Evolutionary conservation across 2,329 filamentous ascomycete species (phyloP).

Genomic region (Nothophaeocryptopus gaeumannii): DNA sequence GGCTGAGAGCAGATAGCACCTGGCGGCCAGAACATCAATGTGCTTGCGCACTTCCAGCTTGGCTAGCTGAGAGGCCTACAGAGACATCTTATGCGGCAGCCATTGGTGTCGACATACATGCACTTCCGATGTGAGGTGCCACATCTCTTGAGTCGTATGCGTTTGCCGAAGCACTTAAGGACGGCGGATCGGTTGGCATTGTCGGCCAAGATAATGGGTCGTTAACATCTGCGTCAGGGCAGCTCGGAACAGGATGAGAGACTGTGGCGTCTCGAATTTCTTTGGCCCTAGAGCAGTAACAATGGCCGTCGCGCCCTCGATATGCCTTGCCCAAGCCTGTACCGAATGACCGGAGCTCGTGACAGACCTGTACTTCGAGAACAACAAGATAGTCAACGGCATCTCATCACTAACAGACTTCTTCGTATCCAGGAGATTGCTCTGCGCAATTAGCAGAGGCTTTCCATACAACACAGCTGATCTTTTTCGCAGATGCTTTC

Average conservation of each 20-base stretch:
- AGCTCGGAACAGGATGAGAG: slow-evolving; percentile 11
- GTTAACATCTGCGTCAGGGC: slow-evolving; percentile 12
- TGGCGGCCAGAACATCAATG: no score
- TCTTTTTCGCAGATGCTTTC: slow-evolving; percentile 3
- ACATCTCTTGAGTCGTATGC: no score
- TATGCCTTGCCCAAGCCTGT: slow-evolving; percentile 13
- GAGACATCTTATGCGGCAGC: no score
- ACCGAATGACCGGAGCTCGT: slow-evolving; percentile 9
- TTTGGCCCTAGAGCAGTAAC: slow-evolving; percentile 8
- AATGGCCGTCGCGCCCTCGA: slow-evolving; percentile 12
- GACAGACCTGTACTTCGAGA: slow-evolving; percentile 10
- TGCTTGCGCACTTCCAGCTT: no score
- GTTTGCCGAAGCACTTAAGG: no score
- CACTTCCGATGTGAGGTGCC: no score
- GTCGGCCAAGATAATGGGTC: no score
- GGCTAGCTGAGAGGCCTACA: no score
- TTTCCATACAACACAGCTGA: slow-evolving; percentile 7
- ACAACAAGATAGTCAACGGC: slow-evolving; percentile 10
- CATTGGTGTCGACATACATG: no score
- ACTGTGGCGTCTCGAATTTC: slow-evolving; percentile 6
- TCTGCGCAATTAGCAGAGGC: slow-evolving; percentile 6
- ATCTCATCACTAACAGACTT: slow-evolving; percentile 7
- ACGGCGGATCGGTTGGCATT: no score
- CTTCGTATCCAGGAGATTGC: slow-evolving; percentile 5
- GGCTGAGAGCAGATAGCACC: no score